phyloP scores from a whole-genome alignment of 75 land plant species.

The Sequoia sempervirens region DNA sequence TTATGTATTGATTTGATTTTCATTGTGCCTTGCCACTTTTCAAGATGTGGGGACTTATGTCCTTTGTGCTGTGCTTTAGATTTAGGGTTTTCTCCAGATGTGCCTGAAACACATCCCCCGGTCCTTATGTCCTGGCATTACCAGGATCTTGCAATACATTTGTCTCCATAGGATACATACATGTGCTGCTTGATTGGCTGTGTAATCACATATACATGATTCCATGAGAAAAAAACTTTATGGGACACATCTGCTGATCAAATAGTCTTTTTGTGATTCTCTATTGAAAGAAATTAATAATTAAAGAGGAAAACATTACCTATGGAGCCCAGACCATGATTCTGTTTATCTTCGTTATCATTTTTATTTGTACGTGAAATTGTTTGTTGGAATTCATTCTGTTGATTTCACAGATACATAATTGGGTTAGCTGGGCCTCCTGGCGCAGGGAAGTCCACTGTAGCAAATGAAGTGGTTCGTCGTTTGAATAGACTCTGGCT shows the following conservation, averaged over 20 bases:
- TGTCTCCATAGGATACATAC: neutral
- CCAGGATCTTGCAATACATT: neutral
- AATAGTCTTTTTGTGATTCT: neutral
- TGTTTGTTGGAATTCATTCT: neutral
- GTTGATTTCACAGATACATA: constrained; percentile 43
- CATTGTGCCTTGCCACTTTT: no score
- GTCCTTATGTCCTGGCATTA: neutral
- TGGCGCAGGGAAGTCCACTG: constrained; percentile 93
- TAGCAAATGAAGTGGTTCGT: constrained; percentile 70
- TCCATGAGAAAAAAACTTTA: neutral
- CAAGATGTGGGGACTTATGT: no score
- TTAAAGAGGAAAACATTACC: neutral
- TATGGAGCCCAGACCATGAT: neutral
- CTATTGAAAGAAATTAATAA: neutral
- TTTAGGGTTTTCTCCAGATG: no score
- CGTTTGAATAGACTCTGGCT: constrained; percentile 65
- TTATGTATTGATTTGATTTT: no score
- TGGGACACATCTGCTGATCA: neutral
- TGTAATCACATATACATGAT: neutral
- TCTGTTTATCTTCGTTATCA: neutral
- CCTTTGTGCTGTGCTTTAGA: no score
- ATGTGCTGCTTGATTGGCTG: neutral
- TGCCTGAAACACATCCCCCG: no score
- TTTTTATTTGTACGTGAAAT: neutral
- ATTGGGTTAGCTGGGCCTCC: constrained; percentile 97